These are phyloP conservation scores for Sanghuangporus baumii DNA, from an alignment of 1,284 basidiomycete genomes.

Conservation along the genomic window DNA sequence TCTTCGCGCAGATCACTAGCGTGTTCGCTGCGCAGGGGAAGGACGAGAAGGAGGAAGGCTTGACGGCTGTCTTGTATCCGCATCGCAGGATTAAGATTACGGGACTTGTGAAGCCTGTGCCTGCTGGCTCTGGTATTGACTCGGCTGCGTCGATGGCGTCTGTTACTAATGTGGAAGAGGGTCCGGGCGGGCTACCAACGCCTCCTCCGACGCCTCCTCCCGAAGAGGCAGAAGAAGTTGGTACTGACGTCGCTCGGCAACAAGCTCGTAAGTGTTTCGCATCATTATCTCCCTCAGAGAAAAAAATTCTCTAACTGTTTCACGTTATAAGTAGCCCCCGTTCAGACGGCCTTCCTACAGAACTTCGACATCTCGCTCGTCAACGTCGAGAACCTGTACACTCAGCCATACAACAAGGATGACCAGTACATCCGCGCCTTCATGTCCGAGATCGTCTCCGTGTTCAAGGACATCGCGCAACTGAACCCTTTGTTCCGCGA, in stretches of 20 bases:
- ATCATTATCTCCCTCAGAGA: not conserved
- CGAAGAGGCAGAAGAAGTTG: constrained; percentile 19
- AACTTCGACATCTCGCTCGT: constrained; percentile 88
- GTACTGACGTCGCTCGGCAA: constrained; percentile 6
- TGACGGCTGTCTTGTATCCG: constrained; percentile 95
- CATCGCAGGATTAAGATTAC: constrained; percentile 91
- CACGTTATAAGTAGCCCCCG: constrained; percentile 43
- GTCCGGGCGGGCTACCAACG: constrained; percentile 40
- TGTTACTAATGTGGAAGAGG: constrained; percentile 41
- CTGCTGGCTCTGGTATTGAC: constrained; percentile 27
- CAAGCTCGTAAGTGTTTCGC: not conserved
- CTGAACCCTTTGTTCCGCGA: constrained; percentile 97
- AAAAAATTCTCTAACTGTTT: not conserved
- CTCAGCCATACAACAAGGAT: constrained; percentile 86
- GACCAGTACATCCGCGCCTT: constrained; percentile 93
- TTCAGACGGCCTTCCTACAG: constrained; percentile 90
- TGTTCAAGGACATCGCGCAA: constrained; percentile 98
- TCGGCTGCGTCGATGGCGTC: constrained; percentile 29
- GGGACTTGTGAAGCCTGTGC: constrained; percentile 71
- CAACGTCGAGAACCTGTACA: constrained; percentile 80
- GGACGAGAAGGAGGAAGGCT: constrained; percentile 73
- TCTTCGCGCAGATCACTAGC: constrained; percentile 97
- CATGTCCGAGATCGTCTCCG: constrained; percentile 94
- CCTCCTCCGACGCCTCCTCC: constrained; percentile 41
- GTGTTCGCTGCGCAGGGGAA: constrained; percentile 75